phyloP scores from a whole-genome alignment of 2,329 filamentous ascomycete genomes.

The Knufia petricola region DNA sequence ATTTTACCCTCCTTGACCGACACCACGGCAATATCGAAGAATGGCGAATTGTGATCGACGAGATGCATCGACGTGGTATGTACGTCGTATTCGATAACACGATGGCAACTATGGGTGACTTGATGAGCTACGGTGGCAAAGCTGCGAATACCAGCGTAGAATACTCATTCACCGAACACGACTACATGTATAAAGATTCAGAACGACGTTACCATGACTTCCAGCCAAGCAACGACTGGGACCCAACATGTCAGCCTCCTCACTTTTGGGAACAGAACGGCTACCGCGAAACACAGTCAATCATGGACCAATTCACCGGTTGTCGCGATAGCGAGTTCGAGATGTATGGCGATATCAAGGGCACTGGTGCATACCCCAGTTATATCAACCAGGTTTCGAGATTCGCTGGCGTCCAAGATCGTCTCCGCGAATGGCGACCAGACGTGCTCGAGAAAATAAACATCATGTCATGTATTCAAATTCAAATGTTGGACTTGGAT shows the following conservation, averaged over 20 bases:
- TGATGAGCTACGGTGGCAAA: conserved; percentile 52
- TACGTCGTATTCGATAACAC: conserved; percentile 59
- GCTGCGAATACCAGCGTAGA: conserved; percentile 50
- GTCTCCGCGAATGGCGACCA: conserved; percentile 54
- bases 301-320: conserved; percentile 40
- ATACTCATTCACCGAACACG: conserved; percentile 47
- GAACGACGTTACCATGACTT: conserved; percentile 51
- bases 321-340: conserved; percentile 58
- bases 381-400: conserved; percentile 57
- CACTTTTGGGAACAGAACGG: conserved; percentile 53
- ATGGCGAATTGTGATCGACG: conserved; percentile 49
- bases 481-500: conserved; percentile 55
- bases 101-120: conserved; percentile 53
- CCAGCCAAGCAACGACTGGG: conserved; percentile 43
- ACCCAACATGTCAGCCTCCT: conserved; percentile 48
- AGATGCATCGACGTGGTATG: conserved; percentile 54
- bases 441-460: conserved; percentile 49
- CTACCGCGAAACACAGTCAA: conserved; percentile 38
- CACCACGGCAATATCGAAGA: conserved; percentile 52
- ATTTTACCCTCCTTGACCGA: conserved; percentile 53
- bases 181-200: conserved; percentile 45
- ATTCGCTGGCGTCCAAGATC: conserved; percentile 58
- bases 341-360: conserved; percentile 54
- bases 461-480: conserved; percentile 54
- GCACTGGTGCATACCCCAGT: conserved; percentile 54